Evolutionary conservation across 768 basidiomycete genomes (phyloP).

Genomic region (Lactarius deliciosus): DNA sequence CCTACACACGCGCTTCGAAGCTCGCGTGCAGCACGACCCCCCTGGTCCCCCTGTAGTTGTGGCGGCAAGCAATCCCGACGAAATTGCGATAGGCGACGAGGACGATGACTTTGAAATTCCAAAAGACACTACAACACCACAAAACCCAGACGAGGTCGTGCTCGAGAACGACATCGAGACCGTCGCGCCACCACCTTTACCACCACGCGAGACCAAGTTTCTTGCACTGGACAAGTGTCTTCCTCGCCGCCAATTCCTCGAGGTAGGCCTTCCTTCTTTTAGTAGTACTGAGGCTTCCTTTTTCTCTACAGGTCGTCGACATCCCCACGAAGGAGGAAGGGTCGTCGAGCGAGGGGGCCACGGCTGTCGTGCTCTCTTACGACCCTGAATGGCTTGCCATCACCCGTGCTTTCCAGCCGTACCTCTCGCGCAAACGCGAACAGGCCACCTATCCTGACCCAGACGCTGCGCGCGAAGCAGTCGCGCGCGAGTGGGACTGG

Average conservation of each 20-base stretch:
- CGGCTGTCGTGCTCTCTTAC: constrained; percentile 52
- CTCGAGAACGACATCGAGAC: constrained; percentile 48
- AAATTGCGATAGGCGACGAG: constrained; percentile 48
- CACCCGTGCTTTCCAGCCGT: constrained; percentile 79
- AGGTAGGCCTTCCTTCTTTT: constrained; percentile 46
- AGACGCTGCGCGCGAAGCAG: constrained; percentile 47
- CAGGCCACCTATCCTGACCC: constrained; percentile 64
- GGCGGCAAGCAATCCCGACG: constrained; percentile 45
- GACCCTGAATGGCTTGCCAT: constrained; percentile 44
- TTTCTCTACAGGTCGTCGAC: constrained; percentile 63
- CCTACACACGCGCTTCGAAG: constrained; percentile 85
- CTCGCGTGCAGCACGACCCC: constrained; percentile 49
- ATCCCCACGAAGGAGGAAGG: constrained; percentile 39
- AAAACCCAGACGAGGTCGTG: constrained; percentile 54
- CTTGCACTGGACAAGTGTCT: constrained; percentile 83
- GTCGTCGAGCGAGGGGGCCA: constrained; percentile 6
- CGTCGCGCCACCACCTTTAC: constrained; percentile 39
- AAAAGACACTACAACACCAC: neutral
- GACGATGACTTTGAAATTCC: constrained; percentile 31
- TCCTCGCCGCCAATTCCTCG: constrained; percentile 53
- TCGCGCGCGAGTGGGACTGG: constrained; percentile 66
- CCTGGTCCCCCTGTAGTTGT: constrained; percentile 6
- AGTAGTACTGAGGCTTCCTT: neutral
- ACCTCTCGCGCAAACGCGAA: constrained; percentile 53
- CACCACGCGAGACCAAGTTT: constrained; percentile 60